A percentile compares a stretch with the other conserved stretches of the same genome.
phyloP scores from a whole-genome alignment of 148 eudicot species.

The Oxyria digyna region DNA sequence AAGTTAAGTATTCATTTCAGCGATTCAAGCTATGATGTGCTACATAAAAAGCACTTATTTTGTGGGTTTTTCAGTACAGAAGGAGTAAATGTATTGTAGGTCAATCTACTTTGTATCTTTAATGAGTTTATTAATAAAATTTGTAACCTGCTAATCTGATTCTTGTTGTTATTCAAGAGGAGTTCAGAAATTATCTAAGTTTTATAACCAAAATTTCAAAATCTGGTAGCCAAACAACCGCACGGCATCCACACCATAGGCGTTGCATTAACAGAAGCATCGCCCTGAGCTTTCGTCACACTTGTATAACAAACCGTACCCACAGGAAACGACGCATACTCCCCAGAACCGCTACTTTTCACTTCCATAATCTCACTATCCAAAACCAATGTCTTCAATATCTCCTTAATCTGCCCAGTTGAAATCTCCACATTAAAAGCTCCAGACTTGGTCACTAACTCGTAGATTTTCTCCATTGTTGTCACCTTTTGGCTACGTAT shows the following conservation, averaged over 20 bases:
- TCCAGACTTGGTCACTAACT: constrained; percentile 12
- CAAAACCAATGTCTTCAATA: constrained; percentile 44
- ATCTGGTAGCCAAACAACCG: too few relatives aligned
- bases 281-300: constrained; percentile 17
- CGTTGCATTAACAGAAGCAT: constrained; percentile 13
- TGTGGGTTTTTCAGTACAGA: too few relatives aligned
- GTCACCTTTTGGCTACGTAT: constrained; percentile 25
- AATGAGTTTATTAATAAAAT: too few relatives aligned
- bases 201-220: too few relatives aligned
- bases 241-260: constrained; percentile 62
- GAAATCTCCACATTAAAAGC: constrained; percentile 13
- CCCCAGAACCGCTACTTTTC: constrained; percentile 61
- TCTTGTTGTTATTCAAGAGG: too few relatives aligned
- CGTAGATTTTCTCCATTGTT: constrained; percentile 29
- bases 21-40: too few relatives aligned
- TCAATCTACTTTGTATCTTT: too few relatives aligned
- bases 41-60: too few relatives aligned
- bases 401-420: constrained; percentile 29
- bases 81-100: too few relatives aligned
- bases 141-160: too few relatives aligned
- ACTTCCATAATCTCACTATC: constrained; percentile 46
- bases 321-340: constrained; percentile 36
- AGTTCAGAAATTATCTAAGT: too few relatives aligned
- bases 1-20: too few relatives aligned
- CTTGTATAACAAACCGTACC: constrained; percentile 43